Percentiles rank a stretch among this genome's conserved stretches.
Conservation (phyloP, 225 moss, liverwort and hornwort genomes). For the Physcomitrium patens region DNA sequence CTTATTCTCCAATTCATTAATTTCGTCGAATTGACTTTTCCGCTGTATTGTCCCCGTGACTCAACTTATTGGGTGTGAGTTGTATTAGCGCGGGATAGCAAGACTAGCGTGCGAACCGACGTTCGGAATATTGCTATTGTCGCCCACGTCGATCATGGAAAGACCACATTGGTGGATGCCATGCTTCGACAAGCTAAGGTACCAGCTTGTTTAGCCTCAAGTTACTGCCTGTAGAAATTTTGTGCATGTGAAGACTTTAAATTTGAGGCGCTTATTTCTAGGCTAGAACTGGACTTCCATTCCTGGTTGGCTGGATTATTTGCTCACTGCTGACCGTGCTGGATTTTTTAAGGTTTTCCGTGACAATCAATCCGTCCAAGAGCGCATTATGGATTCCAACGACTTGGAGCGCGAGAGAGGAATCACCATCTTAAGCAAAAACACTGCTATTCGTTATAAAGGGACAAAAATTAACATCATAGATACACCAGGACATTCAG, state of each 20-base stretch:
- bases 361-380: constrained; percentile 90
- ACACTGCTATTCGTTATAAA: constrained; percentile 95
- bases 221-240: too few species aligned
- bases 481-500: constrained; percentile 90
- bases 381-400: constrained; percentile 99
- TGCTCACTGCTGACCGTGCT: background rate
- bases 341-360: constrained; percentile 67
- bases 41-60: background rate
- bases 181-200: constrained; percentile 99
- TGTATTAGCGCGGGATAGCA: constrained; percentile 46
- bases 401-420: constrained; percentile 93
- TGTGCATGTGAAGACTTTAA: background rate
- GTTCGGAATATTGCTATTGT: constrained; percentile 94
- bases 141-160: constrained; percentile 94
- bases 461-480: constrained; percentile 96
- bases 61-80: background rate
- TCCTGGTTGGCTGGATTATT: background rate
- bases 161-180: constrained; percentile 91
- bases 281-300: background rate
- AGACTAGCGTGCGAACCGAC: constrained; percentile 52
- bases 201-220: background rate
- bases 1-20: background rate
- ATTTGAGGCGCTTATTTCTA: background rate
- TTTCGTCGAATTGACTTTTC: background rate
- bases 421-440: constrained; percentile 94